Evolutionary conservation across 1,284 basidiomycete species (phyloP).

Genomic region (Phellinidium pouzarii): DNA sequence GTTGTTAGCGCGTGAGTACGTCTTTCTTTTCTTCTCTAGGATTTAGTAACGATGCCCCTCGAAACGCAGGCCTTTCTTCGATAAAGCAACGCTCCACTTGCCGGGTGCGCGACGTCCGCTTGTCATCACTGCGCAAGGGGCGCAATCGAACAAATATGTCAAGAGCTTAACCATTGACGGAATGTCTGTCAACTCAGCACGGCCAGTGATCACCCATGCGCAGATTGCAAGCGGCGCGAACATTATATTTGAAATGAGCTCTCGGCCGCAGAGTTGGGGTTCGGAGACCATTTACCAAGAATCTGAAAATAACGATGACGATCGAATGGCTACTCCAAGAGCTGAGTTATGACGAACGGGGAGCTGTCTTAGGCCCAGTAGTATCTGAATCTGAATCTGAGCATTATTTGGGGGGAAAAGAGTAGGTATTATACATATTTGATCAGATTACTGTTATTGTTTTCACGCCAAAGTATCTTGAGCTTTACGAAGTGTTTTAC

Average conservation of each 20-base stretch:
- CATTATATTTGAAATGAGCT: constrained; percentile 63
- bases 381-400: no score
- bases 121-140: constrained; percentile 47
- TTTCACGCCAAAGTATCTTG: no score
- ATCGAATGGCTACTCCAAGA: no score
- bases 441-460: no score
- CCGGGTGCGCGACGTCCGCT: constrained; percentile 38
- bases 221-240: constrained; percentile 50
- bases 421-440: no score
- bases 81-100: constrained; percentile 50
- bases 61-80: constrained; percentile 54
- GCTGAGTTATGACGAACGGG: no score
- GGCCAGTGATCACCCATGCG: constrained; percentile 49
- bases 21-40: constrained; percentile 19
- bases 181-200: constrained; percentile 23
- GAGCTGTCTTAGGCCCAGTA: no score
- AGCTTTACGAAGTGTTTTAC: no score
- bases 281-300: constrained; percentile 19
- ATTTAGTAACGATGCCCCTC: constrained; percentile 14
- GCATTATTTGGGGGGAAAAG: no score
- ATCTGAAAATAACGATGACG: neutral
- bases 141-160: constrained; percentile 51
- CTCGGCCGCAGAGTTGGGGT: constrained; percentile 37
- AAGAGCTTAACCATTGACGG: constrained; percentile 52
- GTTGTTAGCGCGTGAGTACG: constrained; percentile 59